Percentiles rank a stretch among this genome's conserved stretches.
Conservation (phyloP, 371 early-diverging fungal genomes). For the Mucor velutinosus region DNA sequence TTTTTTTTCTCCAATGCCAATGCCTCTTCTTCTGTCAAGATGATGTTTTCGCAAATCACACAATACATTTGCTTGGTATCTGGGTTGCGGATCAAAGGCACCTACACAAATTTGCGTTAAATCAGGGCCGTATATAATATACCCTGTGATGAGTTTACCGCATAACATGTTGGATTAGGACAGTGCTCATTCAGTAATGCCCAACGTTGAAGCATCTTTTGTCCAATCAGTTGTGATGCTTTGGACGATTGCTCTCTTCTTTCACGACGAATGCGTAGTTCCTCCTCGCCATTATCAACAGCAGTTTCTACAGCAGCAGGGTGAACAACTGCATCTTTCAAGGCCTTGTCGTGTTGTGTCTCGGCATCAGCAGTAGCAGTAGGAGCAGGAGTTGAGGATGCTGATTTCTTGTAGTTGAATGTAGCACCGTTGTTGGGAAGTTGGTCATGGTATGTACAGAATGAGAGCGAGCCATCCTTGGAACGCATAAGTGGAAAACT, state of each 20-base stretch:
- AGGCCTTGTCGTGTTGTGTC: neutral
- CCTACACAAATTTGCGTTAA: constrained; percentile 28
- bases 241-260: constrained; percentile 61
- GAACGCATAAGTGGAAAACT: constrained; percentile 58
- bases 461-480: constrained; percentile 47
- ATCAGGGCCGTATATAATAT: neutral
- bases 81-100: constrained; percentile 64
- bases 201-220: constrained; percentile 72
- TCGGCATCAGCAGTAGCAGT: neutral
- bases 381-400: neutral
- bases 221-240: constrained; percentile 68
- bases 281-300: constrained; percentile 15
- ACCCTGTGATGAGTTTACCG: constrained; percentile 36
- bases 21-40: constrained; percentile 30
- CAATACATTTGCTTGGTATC: constrained; percentile 62
- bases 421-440: constrained; percentile 29
- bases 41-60: constrained; percentile 64
- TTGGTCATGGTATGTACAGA: constrained; percentile 56
- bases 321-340: constrained; percentile 6
- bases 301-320: constrained; percentile 8
- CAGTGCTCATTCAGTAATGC: constrained; percentile 71
- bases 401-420: constrained; percentile 1
- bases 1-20: constrained; percentile 7
- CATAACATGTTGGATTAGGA: constrained; percentile 59
- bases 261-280: constrained; percentile 24